These are phyloP conservation scores for Ascobolus immersus DNA, from an alignment of 495 filamentous ascomycete species.

Conservation along the genomic window DNA sequence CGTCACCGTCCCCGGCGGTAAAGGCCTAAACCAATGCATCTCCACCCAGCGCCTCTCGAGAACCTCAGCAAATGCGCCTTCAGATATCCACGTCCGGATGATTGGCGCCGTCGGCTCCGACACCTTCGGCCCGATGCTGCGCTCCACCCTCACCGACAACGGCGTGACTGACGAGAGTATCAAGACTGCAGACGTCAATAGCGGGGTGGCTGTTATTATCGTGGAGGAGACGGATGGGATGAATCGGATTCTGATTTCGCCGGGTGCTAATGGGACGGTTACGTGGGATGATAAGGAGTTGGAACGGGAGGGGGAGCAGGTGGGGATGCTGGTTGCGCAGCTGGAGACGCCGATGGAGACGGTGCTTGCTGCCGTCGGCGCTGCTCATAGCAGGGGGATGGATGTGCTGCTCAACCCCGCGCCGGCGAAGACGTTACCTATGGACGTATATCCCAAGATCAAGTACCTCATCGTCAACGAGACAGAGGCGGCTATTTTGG, in stretches of 20 bases:
- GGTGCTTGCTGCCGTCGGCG: conserved; percentile 35
- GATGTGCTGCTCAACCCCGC: conserved; percentile 61
- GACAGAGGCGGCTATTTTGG: conserved; percentile 57
- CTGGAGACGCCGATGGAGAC: conserved; percentile 59
- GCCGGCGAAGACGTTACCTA: conserved; percentile 44
- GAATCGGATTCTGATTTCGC: conserved; percentile 63
- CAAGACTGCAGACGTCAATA: conserved; percentile 25
- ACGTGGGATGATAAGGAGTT: too few relatives aligned
- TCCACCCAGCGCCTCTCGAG: conserved; percentile 37
- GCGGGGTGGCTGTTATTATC: conserved; percentile 60
- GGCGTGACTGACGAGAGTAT: conserved; percentile 5
- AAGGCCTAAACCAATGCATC: conserved; percentile 95
- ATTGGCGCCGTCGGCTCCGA: conserved; percentile 59
- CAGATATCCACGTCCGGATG: conserved; percentile 45
- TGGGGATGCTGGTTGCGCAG: conserved; percentile 70
- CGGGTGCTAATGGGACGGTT: conserved; percentile 47
- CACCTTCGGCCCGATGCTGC: conserved; percentile 29
- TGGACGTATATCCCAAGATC: conserved; percentile 39
- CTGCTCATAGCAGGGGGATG: conserved; percentile 21
- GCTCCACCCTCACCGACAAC: conserved; percentile 12
- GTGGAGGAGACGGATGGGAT: conserved; percentile 42
- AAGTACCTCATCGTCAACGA: conserved; percentile 74
- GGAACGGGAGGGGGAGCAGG: too few relatives aligned
- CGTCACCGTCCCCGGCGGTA: conserved; percentile 60
- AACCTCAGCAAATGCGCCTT: conserved; percentile 15